Percentiles rank a stretch among this genome's conserved stretches.
These are phyloP conservation scores for Penicillium griseofulvum DNA, from an alignment of 2,329 filamentous ascomycete genomes.

Conservation along the genomic window DNA sequence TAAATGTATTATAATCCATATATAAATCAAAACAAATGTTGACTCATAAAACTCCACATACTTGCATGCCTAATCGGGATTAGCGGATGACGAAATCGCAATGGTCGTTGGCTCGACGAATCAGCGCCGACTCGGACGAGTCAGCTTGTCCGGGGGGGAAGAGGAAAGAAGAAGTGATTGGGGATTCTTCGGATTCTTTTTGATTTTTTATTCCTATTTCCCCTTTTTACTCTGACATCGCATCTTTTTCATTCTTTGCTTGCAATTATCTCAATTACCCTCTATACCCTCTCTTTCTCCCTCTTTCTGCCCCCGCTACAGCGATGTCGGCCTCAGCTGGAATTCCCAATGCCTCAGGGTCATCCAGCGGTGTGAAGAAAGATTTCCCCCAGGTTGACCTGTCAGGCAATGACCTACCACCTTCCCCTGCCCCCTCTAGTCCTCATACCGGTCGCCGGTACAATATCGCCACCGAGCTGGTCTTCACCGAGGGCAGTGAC, in stretches of 20 bases:
- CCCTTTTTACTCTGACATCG: not conserved
- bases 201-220: not conserved
- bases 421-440: constrained; percentile 89
- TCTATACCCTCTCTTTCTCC: not conserved
- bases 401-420: constrained; percentile 80
- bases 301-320: constrained; percentile 24
- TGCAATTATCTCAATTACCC: not conserved
- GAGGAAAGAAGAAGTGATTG: not conserved
- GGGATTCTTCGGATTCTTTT: not conserved
- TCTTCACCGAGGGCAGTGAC: constrained; percentile 93
- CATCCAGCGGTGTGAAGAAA: constrained; percentile 45
- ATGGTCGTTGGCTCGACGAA: constrained; percentile 12
- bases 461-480: constrained; percentile 90
- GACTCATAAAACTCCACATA: constrained; percentile 9
- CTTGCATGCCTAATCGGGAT: constrained; percentile 4
- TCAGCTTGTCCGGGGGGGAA: constrained; percentile 7
- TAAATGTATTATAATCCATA: not conserved
- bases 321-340: constrained; percentile 42
- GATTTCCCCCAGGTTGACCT: constrained; percentile 66
- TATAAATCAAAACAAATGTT: not conserved
- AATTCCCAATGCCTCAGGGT: constrained; percentile 20
- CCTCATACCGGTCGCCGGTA: constrained; percentile 84
- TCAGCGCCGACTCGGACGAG: constrained; percentile 9
- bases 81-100: constrained; percentile 24
- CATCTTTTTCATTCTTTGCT: not conserved